Base-by-base conservation (phyloP, 2,329 filamentous ascomycete species). In the Fusarium pseudograminearum region DNA sequence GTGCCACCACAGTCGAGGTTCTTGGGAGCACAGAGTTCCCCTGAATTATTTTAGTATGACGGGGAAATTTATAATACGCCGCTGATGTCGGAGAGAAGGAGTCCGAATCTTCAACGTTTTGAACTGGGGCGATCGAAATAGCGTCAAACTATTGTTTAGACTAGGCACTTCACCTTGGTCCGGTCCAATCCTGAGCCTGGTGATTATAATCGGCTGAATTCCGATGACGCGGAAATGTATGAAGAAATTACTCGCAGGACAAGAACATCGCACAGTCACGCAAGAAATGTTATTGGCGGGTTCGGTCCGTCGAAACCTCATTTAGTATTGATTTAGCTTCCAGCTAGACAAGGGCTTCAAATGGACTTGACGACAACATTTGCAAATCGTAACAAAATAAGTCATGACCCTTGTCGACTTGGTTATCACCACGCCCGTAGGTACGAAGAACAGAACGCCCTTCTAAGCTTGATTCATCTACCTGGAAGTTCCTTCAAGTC, bases 161-260 rank as follows among this genome's bases (percentile, higher is more conserved):
- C 31, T 47, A 18, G 18, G 24, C 31, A 18, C 18, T 20, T 36
- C 52, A 38, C 24, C 33, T 60, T 65, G 22, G 61, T 54, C 47
- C 47, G 61, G 42, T 33, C 54, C 61, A 65, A 65, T 45, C 36
- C 61, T 10, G 22, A 38, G 26, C 34, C 26, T 16, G 30, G 8
- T 28, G 7, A 11, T 26, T 22, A 40, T 20, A 48, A 18, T 30
- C 36, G 30, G n/a, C 41, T 47, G 41, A 38, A 36, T 57, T 44
- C 30, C 15, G 48, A 65, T 65, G 61, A 65, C 31, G 61, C 42
- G 28, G 47, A 31, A 40, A 48, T 65, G 22, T 44, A 48, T 44
- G 41, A 36, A 48, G 36, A 53, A 44, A 59, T 26, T 51, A 40
- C 36, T 20, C 6, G n/a, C 16, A 42, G 34, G 50, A 14, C n/a